A percentile compares a stretch with the other conserved stretches of the same genome.
Conservation (phyloP, 2,329 filamentous ascomycete genomes). For the Alternaria viburni region DNA sequence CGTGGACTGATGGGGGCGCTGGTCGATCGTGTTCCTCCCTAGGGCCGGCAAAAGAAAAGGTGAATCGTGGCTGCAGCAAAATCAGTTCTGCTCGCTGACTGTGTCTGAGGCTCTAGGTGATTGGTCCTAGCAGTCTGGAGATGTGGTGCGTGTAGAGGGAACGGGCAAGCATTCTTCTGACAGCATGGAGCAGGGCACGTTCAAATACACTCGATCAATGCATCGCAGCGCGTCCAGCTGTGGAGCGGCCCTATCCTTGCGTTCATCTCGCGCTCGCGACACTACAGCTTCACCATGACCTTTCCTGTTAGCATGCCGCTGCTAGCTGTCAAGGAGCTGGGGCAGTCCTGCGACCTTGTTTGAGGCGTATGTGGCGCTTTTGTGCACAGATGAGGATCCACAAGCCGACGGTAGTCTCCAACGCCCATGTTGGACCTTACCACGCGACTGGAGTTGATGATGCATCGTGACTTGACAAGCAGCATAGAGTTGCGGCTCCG, state of each 20-base stretch:
- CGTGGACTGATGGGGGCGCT: constrained; percentile 4
- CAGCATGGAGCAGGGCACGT: constrained; percentile 34
- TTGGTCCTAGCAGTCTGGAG: constrained; percentile 25
- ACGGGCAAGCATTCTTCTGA: constrained; percentile 21
- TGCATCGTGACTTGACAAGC: not conserved
- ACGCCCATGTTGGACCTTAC: not conserved
- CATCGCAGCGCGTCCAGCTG: constrained; percentile 32
- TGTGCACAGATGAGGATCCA: constrained; percentile 33
- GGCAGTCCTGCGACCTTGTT: constrained; percentile 40
- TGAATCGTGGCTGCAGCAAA: constrained; percentile 23
- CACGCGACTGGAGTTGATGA: not conserved
- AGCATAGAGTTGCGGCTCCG: not conserved
- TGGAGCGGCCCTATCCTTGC: constrained; percentile 41
- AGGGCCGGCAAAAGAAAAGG: constrained; percentile 24
- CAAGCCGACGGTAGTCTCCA: constrained; percentile 15
- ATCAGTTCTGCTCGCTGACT: constrained; percentile 33
- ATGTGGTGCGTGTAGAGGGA: constrained; percentile 24
- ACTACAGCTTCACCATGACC: constrained; percentile 37
- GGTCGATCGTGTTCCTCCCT: constrained; percentile 15
- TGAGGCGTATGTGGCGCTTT: constrained; percentile 44
- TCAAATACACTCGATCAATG: constrained; percentile 43
- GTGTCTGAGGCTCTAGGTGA: constrained; percentile 14
- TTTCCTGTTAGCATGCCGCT: constrained; percentile 35
- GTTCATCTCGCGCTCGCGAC: constrained; percentile 32
- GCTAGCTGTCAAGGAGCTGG: constrained; percentile 35